Conservation (phyloP, 2,329 filamentous ascomycete genomes). For the Talaromyces pinophilus region DNA sequence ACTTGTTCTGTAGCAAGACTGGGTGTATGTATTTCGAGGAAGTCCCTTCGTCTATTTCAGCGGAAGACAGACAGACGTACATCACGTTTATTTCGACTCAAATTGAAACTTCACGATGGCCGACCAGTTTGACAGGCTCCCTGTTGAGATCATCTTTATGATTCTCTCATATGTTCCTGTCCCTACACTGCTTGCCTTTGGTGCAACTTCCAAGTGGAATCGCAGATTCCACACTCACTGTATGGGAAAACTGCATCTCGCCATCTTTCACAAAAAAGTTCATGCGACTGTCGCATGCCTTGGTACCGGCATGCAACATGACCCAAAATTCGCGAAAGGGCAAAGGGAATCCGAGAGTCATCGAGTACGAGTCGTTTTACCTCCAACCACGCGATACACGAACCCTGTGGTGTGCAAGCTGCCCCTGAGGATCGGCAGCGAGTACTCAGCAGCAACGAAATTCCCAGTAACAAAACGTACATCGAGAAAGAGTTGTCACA, state of each 20-base stretch:
- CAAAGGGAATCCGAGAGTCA: conserved; percentile 12
- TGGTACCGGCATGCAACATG: conserved; percentile 30
- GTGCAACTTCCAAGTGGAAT: conserved; percentile 33
- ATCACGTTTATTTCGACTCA: not conserved
- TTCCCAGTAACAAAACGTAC: not conserved
- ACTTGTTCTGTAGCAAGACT: too few relatives aligned
- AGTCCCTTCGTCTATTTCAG: not conserved
- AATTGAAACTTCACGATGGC: not conserved
- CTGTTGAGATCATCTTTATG: conserved; percentile 35
- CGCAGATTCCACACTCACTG: conserved; percentile 33
- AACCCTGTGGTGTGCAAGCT: not conserved
- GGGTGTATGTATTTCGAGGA: not conserved
- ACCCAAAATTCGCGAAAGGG: conserved; percentile 14
- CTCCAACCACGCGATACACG: conserved; percentile 14
- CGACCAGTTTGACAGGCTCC: conserved; percentile 29
- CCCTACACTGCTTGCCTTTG: conserved; percentile 35
- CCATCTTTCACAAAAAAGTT: conserved; percentile 36
- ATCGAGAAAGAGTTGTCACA: not conserved
- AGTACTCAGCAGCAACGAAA: not conserved
- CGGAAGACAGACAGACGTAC: not conserved
- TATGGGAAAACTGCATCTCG: conserved; percentile 35
- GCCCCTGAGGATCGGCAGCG: not conserved
- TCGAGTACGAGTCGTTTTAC: conserved; percentile 24
- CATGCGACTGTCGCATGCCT: conserved; percentile 37
- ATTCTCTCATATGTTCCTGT: conserved; percentile 37